Conservation (phyloP, 202 grass and related monocot species). For the Setaria viridis region DNA sequence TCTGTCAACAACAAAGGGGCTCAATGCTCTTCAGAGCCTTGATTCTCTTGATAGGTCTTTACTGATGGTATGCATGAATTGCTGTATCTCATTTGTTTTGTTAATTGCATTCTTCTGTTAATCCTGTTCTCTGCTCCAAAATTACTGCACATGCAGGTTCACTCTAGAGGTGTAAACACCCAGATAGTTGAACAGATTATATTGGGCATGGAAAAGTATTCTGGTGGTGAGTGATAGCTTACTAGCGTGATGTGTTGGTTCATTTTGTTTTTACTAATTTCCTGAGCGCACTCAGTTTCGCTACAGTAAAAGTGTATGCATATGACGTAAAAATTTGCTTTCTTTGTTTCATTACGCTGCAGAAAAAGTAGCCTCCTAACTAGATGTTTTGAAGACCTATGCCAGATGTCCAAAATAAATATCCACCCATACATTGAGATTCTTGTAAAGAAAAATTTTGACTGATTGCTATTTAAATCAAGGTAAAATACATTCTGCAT, state of each 20-base stretch:
- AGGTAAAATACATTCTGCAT: constrained; percentile 10
- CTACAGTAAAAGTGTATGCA: constrained; percentile 15
- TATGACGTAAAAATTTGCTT: constrained; percentile 1
- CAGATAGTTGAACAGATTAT: constrained; percentile 78
- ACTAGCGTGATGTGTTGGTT: neutral
- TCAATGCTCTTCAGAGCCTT: constrained; percentile 66
- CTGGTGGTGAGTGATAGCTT: constrained; percentile 58
- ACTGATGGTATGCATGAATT: constrained; percentile 63
- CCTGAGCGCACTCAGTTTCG: constrained; percentile 1
- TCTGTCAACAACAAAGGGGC: constrained; percentile 85
- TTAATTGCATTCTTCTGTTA: neutral
- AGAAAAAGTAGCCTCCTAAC: constrained; percentile 8
- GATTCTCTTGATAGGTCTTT: constrained; percentile 80
- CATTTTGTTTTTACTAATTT: constrained; percentile 11
- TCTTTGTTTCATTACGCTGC: neutral
- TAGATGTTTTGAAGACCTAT: neutral
- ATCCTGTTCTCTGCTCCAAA: constrained; percentile 30
- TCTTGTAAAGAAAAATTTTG: constrained; percentile 1
- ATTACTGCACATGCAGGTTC: constrained; percentile 65
- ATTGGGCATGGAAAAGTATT: constrained; percentile 61
- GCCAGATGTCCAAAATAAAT: constrained; percentile 3
- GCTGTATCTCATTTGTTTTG: constrained; percentile 6
- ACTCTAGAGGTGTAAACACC: constrained; percentile 80
- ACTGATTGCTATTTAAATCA: neutral
- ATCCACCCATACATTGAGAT: constrained; percentile 14